Evolutionary conservation across 257 asterid genomes (phyloP), one percentile per base, ranked within the genome.

Genomic region (Coffea eugenioides): DNA sequence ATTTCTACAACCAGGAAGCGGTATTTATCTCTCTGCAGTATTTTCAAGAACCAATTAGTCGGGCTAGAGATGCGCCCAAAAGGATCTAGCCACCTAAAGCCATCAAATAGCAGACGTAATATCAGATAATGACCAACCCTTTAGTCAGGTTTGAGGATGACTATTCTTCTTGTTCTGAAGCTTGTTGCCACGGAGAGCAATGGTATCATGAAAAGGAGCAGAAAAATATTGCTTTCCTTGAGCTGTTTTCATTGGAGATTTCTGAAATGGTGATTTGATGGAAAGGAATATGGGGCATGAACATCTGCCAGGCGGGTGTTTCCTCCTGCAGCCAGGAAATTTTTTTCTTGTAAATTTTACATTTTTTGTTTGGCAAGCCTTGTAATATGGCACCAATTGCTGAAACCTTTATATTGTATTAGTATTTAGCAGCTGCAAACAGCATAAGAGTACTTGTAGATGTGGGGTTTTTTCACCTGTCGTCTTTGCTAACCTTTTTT

Each of bases 11-110:
- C 52, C 91, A 94, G 98, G 99, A 94, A 90, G 98, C 97, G 6
- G 84, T 96, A 82, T 87, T 92, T 61, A 94, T 94, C 73, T 92
- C 92, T 45, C 95, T 92, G 73, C 99, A 92, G 84, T 94, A 96
- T 88, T 96, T 96, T 82, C 98, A 90, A 81, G 99, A 96, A 86
- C 97, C 98, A 56, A 90, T 96, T 68, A 80, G 74, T 51, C 85
- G 87, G 13, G 96, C 75, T 72, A 77, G 81, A 82, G 75, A 69
- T 76, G 72, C 20, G 80, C 66, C 46, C 41, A 46, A 9, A 52
- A 45, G 41, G 71, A 64, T 14, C 61, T 71, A 73, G 48, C 7
- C 14, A 59, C 48, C 14, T n/a, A 64, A 49, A 64, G 51, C 57
- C 7, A 39, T 31, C 74, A 23, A 67, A 6, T 6, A 23, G 41